These are phyloP conservation scores for Phytophthora kernoviae DNA, from an alignment of 352 stramenopile genomes.

Conservation along the genomic window DNA sequence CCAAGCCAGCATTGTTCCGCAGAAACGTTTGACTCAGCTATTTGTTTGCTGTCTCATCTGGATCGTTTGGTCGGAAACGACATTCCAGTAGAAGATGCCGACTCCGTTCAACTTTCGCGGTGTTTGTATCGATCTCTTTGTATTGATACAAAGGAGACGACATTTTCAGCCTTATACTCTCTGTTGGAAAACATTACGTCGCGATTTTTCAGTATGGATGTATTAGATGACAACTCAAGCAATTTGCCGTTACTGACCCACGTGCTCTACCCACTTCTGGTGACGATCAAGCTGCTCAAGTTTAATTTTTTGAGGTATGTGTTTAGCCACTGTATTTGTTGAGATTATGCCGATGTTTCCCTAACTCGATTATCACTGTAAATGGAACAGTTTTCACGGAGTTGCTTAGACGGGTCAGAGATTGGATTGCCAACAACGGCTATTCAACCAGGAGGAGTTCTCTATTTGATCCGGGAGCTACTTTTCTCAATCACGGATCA, in stretches of 20 bases:
- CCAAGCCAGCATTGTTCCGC: conserved; percentile 52
- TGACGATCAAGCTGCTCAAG: conserved; percentile 79
- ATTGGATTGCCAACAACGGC: conserved; percentile 48
- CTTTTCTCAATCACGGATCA: conserved; percentile 78
- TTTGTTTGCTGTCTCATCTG: conserved; percentile 81
- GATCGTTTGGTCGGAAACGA: conserved; percentile 80
- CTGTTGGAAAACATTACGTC: conserved; percentile 52
- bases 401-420: conserved; percentile 62
- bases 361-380: conserved; percentile 1
- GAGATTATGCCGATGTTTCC: background rate
- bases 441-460: conserved; percentile 44
- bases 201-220: conserved; percentile 27
- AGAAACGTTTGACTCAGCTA: conserved; percentile 59
- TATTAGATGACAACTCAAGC: conserved; percentile 19
- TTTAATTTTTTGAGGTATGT: conserved; percentile 90
- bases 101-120: conserved; percentile 80
- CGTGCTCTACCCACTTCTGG: conserved; percentile 74
- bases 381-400: conserved; percentile 67
- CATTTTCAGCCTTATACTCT: conserved; percentile 63
- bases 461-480: conserved; percentile 64
- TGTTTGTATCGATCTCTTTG: conserved; percentile 80
- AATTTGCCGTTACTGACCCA: conserved; percentile 29
- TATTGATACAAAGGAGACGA: conserved; percentile 78
- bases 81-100: conserved; percentile 69
- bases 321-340: background rate